Conservation (phyloP, 2,329 filamentous ascomycete genomes). For the Macrophomina phaseolina region DNA sequence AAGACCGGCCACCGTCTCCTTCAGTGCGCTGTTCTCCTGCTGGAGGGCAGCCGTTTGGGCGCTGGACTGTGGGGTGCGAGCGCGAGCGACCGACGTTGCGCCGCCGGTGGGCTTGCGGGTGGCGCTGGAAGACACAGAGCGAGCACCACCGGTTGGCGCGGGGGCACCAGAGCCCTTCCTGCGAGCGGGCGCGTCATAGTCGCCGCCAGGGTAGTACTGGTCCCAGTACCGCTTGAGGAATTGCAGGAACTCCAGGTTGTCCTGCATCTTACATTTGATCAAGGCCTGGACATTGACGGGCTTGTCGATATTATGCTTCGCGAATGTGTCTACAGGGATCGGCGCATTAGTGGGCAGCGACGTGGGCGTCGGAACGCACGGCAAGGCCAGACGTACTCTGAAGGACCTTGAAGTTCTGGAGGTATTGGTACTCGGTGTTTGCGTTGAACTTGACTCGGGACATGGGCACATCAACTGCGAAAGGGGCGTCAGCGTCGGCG, state of each 20-base stretch:
- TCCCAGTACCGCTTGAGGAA: slow-evolving; percentile 98
- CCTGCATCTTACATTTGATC: slow-evolving; percentile 99
- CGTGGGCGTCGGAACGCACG: not conserved
- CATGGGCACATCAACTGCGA: slow-evolving; percentile 85
- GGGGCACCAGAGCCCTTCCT: slow-evolving; percentile 77
- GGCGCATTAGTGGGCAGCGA: slow-evolving; percentile 26
- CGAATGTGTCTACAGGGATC: slow-evolving; percentile 71
- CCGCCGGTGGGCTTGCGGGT: slow-evolving; percentile 51
- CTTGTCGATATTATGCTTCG: slow-evolving; percentile 86
- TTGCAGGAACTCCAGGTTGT: slow-evolving; percentile 98
- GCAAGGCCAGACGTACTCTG: slow-evolving; percentile 70
- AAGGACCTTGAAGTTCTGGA: slow-evolving; percentile 97
- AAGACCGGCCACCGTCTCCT: slow-evolving; percentile 92
- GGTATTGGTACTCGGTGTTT: slow-evolving; percentile 94
- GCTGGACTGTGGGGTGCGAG: slow-evolving; percentile 53
- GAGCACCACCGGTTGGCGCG: slow-evolving; percentile 49
- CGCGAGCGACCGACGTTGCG: slow-evolving; percentile 47
- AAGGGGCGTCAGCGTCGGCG: slow-evolving; percentile 14
- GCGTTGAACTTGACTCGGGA: slow-evolving; percentile 97
- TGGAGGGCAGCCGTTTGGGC: slow-evolving; percentile 74
- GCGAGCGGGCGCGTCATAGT: slow-evolving; percentile 88
- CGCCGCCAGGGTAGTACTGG: slow-evolving; percentile 94
- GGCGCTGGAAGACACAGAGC: slow-evolving; percentile 49
- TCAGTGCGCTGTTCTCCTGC: slow-evolving; percentile 84
- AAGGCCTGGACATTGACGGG: slow-evolving; percentile 86